phyloP scores from a whole-genome alignment of 2,329 filamentous ascomycete genomes.

The Hypoxylon sp. region DNA sequence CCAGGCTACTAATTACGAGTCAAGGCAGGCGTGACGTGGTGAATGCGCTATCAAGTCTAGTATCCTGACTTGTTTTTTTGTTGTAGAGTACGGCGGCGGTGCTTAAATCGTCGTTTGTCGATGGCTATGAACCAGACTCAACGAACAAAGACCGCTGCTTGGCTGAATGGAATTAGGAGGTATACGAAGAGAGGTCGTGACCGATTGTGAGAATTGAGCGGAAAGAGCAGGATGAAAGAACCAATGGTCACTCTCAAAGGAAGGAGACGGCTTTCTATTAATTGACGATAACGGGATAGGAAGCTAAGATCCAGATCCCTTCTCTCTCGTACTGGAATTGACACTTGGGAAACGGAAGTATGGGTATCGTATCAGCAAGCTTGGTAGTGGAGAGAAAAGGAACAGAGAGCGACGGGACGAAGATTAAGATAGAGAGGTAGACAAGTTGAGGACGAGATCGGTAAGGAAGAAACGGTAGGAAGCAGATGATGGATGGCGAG shows the following conservation, averaged over 20 bases:
- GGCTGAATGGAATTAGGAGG: constrained; percentile 40
- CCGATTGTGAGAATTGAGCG: constrained; percentile 30
- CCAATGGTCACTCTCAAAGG: constrained; percentile 48
- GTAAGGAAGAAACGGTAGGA: constrained; percentile 44
- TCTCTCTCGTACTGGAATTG: constrained; percentile 47
- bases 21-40: constrained; percentile 52
- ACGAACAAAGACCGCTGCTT: constrained; percentile 45
- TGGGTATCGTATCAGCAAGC: constrained; percentile 44
- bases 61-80: constrained; percentile 33
- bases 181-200: constrained; percentile 41
- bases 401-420: constrained; percentile 53
- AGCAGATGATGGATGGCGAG: constrained; percentile 30
- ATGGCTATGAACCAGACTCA: constrained; percentile 43
- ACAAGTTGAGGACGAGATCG: constrained; percentile 41
- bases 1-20: constrained; percentile 48
- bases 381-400: constrained; percentile 48
- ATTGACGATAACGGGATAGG: constrained; percentile 46
- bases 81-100: constrained; percentile 38
- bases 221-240: constrained; percentile 47
- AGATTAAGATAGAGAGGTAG: constrained; percentile 47
- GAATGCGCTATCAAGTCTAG: constrained; percentile 43
- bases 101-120: constrained; percentile 39
- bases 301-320: constrained; percentile 45
- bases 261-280: constrained; percentile 46
- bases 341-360: constrained; percentile 44